These are phyloP conservation scores for Mycosphaerella sp. DNA, from an alignment of 2,329 filamentous ascomycete genomes.

Conservation along the genomic window DNA sequence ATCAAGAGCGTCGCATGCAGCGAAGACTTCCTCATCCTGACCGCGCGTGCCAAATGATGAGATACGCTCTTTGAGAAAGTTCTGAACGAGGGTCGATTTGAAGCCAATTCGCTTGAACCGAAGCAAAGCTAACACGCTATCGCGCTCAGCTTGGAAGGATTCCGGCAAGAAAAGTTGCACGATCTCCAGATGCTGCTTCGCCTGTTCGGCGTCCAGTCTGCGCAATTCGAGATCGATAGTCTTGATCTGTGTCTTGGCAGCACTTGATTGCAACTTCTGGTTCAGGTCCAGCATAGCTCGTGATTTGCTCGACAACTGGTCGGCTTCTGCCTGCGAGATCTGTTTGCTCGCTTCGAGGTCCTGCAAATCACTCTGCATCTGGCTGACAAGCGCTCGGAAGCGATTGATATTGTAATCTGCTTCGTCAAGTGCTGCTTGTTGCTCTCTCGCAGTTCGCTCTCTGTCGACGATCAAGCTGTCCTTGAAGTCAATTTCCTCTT, in stretches of 20 bases:
- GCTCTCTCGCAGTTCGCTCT: conserved; percentile 62
- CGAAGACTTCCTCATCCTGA: conserved; percentile 71
- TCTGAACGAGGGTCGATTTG: conserved; percentile 74
- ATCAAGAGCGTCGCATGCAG: conserved; percentile 73
- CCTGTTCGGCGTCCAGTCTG: conserved; percentile 81
- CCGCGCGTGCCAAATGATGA: conserved; percentile 60
- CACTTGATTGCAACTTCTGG: conserved; percentile 83
- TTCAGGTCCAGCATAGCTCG: conserved; percentile 96
- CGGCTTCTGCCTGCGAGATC: conserved; percentile 86
- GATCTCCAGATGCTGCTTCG: conserved; percentile 79
- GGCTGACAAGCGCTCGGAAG: conserved; percentile 83
- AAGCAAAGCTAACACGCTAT: conserved; percentile 82
- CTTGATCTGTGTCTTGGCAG: conserved; percentile 86
- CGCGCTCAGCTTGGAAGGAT: conserved; percentile 69
- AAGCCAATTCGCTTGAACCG: conserved; percentile 82
- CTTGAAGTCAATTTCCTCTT: conserved; percentile 86
- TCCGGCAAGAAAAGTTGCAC: conserved; percentile 85
- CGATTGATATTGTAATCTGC: conserved; percentile 83
- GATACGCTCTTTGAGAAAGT: conserved; percentile 72
- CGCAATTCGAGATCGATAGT: conserved; percentile 87
- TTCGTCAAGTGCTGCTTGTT: conserved; percentile 75
- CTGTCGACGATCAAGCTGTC: conserved; percentile 81
- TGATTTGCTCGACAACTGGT: conserved; percentile 80
- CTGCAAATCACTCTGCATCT: conserved; percentile 77
- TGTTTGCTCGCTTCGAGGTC: conserved; percentile 90